These are phyloP conservation scores for Neurospora sp. DNA, from an alignment of 2,329 filamentous ascomycete species.

Conservation along the genomic window DNA sequence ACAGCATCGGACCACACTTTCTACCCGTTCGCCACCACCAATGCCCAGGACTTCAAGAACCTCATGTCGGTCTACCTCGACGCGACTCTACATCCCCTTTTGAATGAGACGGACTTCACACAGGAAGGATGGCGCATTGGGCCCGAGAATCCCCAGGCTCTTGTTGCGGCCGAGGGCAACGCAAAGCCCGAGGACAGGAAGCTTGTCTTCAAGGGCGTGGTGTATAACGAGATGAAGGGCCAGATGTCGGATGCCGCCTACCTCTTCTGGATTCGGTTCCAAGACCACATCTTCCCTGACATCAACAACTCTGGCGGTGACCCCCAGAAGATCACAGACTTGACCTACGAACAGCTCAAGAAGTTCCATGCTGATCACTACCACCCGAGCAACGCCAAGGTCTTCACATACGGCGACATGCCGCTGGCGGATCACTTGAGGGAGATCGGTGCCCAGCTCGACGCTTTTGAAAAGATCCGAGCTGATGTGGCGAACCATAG, in stretches of 20 bases:
- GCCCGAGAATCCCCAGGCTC: conserved; percentile 69
- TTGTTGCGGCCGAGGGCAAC: conserved; percentile 32
- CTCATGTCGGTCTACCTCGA: conserved; percentile 95
- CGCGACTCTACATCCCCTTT: conserved; percentile 78
- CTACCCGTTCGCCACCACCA: conserved; percentile 96
- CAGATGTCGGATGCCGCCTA: conserved; percentile 98
- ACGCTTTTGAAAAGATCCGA: conserved; percentile 59
- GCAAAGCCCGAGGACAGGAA: conserved; percentile 49
- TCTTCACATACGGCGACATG: conserved; percentile 94
- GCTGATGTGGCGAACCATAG: conserved; percentile 65
- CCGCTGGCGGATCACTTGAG: conserved; percentile 70
- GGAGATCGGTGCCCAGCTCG: conserved; percentile 67
- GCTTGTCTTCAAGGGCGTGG: conserved; percentile 91
- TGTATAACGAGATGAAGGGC: conserved; percentile 99
- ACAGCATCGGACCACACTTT: conserved; percentile 94
- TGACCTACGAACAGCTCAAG: conserved; percentile 83
- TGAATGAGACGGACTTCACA: conserved; percentile 85
- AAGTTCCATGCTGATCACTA: conserved; percentile 90
- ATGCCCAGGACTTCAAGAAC: conserved; percentile 89
- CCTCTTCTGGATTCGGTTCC: conserved; percentile 89
- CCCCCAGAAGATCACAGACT: conserved; percentile 88
- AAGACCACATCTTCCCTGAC: conserved; percentile 86
- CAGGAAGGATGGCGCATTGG: conserved; percentile 97
- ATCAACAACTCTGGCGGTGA: conserved; percentile 97
- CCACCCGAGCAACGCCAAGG: conserved; percentile 92